A percentile compares a stretch with the other conserved stretches of the same genome.
phyloP scores from a whole-genome alignment of 129 eudicot species.

The Helianthus annuus region DNA sequence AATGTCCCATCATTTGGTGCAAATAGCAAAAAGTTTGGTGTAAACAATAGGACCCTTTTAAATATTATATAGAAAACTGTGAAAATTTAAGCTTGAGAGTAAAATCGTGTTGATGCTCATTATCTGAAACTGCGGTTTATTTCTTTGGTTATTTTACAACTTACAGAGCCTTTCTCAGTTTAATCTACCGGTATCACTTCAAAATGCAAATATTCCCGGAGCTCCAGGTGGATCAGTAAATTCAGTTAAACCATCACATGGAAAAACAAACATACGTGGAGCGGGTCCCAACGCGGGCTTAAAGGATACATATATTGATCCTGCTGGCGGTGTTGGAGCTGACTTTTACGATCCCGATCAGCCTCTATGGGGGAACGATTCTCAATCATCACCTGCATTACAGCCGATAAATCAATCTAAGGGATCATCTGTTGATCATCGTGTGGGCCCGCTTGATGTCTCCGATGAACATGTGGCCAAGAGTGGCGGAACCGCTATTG shows the following conservation, averaged over 20 bases:
- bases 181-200: constrained; percentile 90
- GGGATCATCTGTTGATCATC: constrained; percentile 44
- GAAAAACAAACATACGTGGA: constrained; percentile 38
- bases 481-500: constrained; percentile 46
- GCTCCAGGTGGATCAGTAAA: constrained; percentile 57
- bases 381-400: constrained; percentile 52
- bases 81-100: background rate
- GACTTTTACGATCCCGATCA: constrained; percentile 95
- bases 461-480: constrained; percentile 44
- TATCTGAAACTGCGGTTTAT: constrained; percentile 32
- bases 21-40: no score
- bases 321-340: constrained; percentile 46
- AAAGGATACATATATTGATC: constrained; percentile 43
- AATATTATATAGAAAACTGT: background rate
- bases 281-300: constrained; percentile 33
- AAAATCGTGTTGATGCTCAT: background rate
- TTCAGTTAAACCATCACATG: constrained; percentile 46
- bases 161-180: constrained; percentile 97
- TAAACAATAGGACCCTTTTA: no score
- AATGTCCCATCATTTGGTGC: no score
- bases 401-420: constrained; percentile 39
- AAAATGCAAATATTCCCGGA: constrained; percentile 67
- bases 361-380: constrained; percentile 81
- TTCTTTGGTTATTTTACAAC: constrained; percentile 31
- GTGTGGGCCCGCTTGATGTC: constrained; percentile 35